These are phyloP conservation scores for Tolypocladium paradoxum DNA, from an alignment of 2,329 filamentous ascomycete species.

Conservation along the genomic window DNA sequence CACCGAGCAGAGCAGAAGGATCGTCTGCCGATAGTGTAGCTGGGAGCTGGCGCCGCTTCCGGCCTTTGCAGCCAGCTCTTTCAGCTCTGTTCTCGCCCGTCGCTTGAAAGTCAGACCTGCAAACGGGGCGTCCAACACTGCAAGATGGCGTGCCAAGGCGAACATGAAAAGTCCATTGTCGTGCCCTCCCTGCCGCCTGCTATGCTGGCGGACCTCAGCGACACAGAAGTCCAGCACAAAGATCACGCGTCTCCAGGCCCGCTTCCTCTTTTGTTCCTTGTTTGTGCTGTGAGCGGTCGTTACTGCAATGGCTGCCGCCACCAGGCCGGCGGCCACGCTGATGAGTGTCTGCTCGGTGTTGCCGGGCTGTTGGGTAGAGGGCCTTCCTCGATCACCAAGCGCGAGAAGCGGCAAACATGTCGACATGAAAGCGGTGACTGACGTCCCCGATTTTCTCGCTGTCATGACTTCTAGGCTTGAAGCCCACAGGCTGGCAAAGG, in stretches of 20 bases:
- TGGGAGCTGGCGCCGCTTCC: slow-evolving; percentile 5
- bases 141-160: slow-evolving; percentile 15
- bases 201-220: slow-evolving; percentile 6
- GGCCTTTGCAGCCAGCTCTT: slow-evolving; percentile 6
- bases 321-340: slow-evolving; percentile 19
- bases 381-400: slow-evolving; percentile 2
- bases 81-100: slow-evolving; percentile 11
- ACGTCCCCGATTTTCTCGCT: slow-evolving; percentile 9
- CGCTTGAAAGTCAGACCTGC: slow-evolving; percentile 4
- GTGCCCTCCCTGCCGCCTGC: background rate
- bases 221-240: slow-evolving; percentile 15
- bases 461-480: slow-evolving; percentile 13
- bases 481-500: slow-evolving; percentile 15
- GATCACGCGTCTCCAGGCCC: slow-evolving; percentile 12
- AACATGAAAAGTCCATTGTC: slow-evolving; percentile 13
- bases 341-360: slow-evolving; percentile 15
- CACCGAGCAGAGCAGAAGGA: slow-evolving; percentile 31
- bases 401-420: slow-evolving; percentile 13
- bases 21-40: slow-evolving; percentile 16
- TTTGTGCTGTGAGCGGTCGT: slow-evolving; percentile 6
- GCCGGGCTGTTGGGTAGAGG: background rate
- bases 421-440: slow-evolving; percentile 12
- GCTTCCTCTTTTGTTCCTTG: slow-evolving; percentile 4
- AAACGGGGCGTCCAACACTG: slow-evolving; percentile 8
- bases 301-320: slow-evolving; percentile 13